These are phyloP conservation scores for Leccinum cinnamomeum DNA, from an alignment of 1,284 basidiomycete species.

Conservation along the genomic window DNA sequence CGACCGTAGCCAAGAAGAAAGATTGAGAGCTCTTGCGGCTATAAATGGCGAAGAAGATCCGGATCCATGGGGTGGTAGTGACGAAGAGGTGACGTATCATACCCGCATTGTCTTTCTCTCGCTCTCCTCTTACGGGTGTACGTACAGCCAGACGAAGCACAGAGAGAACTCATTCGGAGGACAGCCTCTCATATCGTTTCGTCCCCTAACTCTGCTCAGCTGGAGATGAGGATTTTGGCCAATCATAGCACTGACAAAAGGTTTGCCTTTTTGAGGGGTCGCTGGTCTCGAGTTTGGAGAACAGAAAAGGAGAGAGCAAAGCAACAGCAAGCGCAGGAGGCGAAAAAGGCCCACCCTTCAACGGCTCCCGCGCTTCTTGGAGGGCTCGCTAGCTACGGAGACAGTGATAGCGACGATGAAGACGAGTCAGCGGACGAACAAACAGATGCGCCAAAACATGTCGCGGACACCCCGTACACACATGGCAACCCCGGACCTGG, in stretches of 20 bases:
- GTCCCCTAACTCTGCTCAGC: conserved; percentile 72
- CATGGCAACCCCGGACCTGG: background rate
- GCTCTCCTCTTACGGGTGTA: conserved; percentile 14
- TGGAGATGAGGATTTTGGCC: conserved; percentile 86
- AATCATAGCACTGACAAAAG: conserved; percentile 71
- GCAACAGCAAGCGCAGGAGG: conserved; percentile 18
- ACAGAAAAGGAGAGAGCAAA: conserved; percentile 43
- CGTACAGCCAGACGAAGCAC: conserved; percentile 62
- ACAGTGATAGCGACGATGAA: conserved; percentile 44
- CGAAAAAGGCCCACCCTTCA: conserved; percentile 5
- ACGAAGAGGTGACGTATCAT: conserved; percentile 60
- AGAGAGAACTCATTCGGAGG: conserved; percentile 69
- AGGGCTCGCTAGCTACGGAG: conserved; percentile 59
- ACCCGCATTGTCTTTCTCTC: background rate
- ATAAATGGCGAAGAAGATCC: conserved; percentile 44
- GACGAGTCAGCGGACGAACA: conserved; percentile 21
- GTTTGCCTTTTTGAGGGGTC: conserved; percentile 78
- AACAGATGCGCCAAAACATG: conserved; percentile 5
- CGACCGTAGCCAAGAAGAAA: conserved; percentile 59
- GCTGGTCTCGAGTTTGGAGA: conserved; percentile 68
- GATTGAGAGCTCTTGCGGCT: conserved; percentile 56
- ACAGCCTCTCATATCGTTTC: conserved; percentile 67
- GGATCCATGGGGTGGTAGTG: conserved; percentile 65
- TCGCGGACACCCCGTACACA: background rate
- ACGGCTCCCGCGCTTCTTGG: conserved; percentile 40